phyloP scores from a whole-genome alignment of 148 eudicot genomes.

The Camellia lanceoleosa region DNA sequence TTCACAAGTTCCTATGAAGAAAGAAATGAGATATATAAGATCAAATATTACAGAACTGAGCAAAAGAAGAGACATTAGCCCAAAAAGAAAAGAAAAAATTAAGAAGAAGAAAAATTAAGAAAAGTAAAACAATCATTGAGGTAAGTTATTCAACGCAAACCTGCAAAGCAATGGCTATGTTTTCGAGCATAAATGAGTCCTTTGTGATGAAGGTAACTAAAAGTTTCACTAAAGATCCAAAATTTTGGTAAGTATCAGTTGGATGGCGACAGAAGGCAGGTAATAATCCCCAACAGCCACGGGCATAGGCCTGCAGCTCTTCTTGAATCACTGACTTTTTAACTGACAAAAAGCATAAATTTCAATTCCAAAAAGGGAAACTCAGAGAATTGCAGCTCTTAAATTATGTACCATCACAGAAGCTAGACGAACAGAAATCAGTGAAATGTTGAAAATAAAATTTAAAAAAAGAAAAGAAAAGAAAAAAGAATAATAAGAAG shows the following conservation, averaged over 20 bases:
- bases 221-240: constrained; percentile 48
- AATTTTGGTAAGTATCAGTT: constrained; percentile 50
- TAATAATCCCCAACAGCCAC: constrained; percentile 66
- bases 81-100: neutral
- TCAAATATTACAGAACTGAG: neutral
- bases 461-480: neutral
- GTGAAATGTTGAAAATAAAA: neutral
- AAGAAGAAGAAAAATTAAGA: neutral
- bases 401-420: constrained; percentile 1
- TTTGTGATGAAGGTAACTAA: constrained; percentile 49
- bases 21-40: constrained; percentile 6
- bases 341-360: constrained; percentile 47
- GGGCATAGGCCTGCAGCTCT: constrained; percentile 72
- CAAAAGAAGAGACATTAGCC: neutral
- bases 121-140: neutral
- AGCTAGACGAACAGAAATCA: neutral
- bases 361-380: constrained; percentile 26
- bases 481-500: neutral
- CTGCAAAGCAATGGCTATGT: constrained; percentile 62
- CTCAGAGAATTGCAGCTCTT: neutral
- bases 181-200: constrained; percentile 59
- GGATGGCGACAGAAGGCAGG: constrained; percentile 88
- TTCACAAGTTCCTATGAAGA: constrained; percentile 64
- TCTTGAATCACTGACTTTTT: constrained; percentile 55
- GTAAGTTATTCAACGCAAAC: constrained; percentile 26